Base-by-base conservation (phyloP, 2,329 filamentous ascomycete genomes). In the Nemania serpens region DNA sequence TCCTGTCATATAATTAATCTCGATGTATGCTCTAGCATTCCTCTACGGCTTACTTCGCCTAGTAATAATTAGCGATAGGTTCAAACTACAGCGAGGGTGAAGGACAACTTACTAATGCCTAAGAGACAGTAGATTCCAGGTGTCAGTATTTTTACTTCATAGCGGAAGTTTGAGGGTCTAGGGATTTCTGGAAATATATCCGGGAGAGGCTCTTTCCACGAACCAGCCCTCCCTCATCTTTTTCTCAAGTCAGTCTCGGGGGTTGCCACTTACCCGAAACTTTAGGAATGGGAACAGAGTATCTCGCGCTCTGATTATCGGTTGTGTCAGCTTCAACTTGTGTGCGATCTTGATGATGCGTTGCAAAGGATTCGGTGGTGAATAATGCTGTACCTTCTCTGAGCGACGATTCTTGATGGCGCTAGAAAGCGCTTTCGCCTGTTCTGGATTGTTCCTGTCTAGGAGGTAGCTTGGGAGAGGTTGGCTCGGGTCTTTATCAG, bases 371-470 rank as follows among this genome's bases (percentile, higher is more conserved):
- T 42, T n/a, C 7, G 51, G 13, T 39, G 4, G 10, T 6, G 37
- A 22, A 41, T 37, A 25, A 36, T 48, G 34, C 12, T 9, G 42
- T 59, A 59, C 60, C 57, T 97, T 97, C 77, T 97, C 96, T 65
- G 85, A 85, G 42, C 95, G 85, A 84, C 97, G 97, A 77, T 97
- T 92, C 85, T 98, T 99, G 81, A 97, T 96, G 55, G 93, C 91
- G 62, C 85, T 90, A 60, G 85, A 89, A 52, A 96, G 82, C 0
- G 90, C 90, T 78, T 96, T 86, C 57, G 84, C 84, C 62, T 76
- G 79, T 29, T 79, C 78, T 11, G 84, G 81, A 73, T 86, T 81
- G 54, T 76, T 81, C n/a, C 95, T 87, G 80, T 99, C 95, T 66
- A 99, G 88, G 75, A 99, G 85, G 78, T 98, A 99, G 70, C 92